Evolutionary conservation across 129 eudicot genomes (phyloP).

Genomic region (Saposhnikovia divaricata): DNA sequence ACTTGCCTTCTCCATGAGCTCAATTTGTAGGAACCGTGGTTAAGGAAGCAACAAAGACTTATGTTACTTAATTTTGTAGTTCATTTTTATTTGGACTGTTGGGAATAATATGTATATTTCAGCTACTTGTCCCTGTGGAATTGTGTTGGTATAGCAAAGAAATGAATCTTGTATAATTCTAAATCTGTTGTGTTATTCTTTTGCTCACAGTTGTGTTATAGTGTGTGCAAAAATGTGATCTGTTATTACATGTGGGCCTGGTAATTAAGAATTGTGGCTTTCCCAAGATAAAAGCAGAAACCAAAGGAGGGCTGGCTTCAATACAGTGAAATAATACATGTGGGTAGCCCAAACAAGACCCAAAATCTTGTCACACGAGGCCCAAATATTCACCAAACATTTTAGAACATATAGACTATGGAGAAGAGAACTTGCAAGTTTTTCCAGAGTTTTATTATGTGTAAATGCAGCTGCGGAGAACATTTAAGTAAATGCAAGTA

Average conservation of each 20-base stretch:
- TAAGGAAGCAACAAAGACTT: background rate
- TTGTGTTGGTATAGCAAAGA: background rate
- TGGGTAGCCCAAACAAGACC: background rate
- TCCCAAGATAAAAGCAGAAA: background rate
- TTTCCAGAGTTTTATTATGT: no score
- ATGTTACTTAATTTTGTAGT: background rate
- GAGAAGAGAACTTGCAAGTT: background rate
- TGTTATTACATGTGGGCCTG: background rate
- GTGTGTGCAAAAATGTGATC: background rate
- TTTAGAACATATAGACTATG: no score
- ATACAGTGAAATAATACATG: background rate
- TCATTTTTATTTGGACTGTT: background rate
- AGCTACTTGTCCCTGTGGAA: background rate
- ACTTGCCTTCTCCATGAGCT: background rate
- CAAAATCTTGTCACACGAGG: background rate
- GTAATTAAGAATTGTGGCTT: background rate
- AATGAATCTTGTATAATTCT: background rate
- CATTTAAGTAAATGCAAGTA: no score
- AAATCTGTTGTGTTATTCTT: background rate
- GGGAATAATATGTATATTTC: conserved; percentile 4
- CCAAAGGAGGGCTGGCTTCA: background rate
- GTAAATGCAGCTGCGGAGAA: no score
- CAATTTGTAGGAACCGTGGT: background rate
- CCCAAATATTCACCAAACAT: background rate
- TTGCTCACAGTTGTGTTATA: background rate